Percentiles rank a stretch among this genome's conserved stretches.
Conservation (phyloP, 441 rosid genomes). For the Mallotus repandus region DNA sequence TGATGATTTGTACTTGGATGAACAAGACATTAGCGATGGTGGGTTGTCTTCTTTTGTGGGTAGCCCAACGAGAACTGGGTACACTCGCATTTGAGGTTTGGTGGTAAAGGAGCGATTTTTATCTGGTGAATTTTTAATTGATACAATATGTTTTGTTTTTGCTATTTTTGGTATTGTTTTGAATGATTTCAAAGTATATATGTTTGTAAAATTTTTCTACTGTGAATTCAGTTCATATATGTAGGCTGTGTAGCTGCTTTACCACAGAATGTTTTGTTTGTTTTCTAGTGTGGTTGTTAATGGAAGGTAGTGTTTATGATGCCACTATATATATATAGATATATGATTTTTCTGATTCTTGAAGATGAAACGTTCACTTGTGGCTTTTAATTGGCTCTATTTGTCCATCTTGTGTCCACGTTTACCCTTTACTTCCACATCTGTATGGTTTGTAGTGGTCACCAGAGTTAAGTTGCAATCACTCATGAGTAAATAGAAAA, state of each 20-base stretch:
- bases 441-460: neutral
- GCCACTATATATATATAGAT: neutral
- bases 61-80: conserved; percentile 41
- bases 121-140: neutral
- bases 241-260: neutral
- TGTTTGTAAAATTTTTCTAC: conserved; percentile 12
- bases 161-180: neutral
- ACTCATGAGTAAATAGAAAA: neutral
- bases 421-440: no score
- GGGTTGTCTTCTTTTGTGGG: conserved; percentile 54
- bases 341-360: neutral
- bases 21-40: conserved; percentile 35
- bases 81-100: conserved; percentile 32
- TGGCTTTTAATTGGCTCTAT: neutral
- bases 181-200: neutral
- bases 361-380: neutral
- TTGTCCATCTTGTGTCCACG: neutral
- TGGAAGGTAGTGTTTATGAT: neutral
- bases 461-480: neutral
- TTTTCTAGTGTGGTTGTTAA: neutral
- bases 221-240: neutral
- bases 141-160: neutral
- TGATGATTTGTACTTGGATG: conserved; percentile 51
- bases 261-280: neutral
- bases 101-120: neutral